Evolutionary conservation across 495 filamentous ascomycete species (phyloP), one percentile per base, ranked within the genome.

Genomic region (Xylaria nigripes): DNA sequence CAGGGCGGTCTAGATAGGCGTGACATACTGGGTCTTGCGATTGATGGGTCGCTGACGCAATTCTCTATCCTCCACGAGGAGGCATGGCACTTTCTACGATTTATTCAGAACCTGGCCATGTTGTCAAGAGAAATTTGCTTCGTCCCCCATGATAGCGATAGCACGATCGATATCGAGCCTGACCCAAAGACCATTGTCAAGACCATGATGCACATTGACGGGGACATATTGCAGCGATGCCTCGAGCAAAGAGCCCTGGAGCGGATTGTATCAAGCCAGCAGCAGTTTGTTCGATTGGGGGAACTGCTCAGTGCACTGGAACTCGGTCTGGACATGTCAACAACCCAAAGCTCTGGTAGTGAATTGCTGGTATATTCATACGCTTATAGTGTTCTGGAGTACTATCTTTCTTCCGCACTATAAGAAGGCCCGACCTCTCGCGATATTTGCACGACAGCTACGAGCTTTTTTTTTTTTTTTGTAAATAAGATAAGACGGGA

Each of bases 11-110:
- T 50, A 7, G 61, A 67, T 40, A 66, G 70, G 38, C 64, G 71
- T 9, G 72, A 77, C 36, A 71, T 79, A 13, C 73, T 90, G 30
- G 87, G 86, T 1, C 72, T 81, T 7, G 78, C 78, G 24, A 76
- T 86, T 22, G 80, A 86, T 60, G 87, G 87, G 3, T 77, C 83
- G 0, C 57, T 90, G 15, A 76, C 77, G 50, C 77, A 82, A 25
- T 79, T 90, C 51, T 70, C 75, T n/a, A 62, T 82, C 13, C 61
- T 90, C 0, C 59, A 66, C 0, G 64, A 75, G 48, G 66, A 77
- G 16, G 70, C 78, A 25, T 83, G 80, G 78, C 68, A 71, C n/a
- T 69, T 90, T 38, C 72, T 90, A 2, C 68, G 72, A 43, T 78
- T 85, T 53, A 59, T 90, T 22, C 80, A 86, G 51, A 82, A 83